Conservation (phyloP, 2,329 filamentous ascomycete genomes). For the Cytospora chrysosperma region DNA sequence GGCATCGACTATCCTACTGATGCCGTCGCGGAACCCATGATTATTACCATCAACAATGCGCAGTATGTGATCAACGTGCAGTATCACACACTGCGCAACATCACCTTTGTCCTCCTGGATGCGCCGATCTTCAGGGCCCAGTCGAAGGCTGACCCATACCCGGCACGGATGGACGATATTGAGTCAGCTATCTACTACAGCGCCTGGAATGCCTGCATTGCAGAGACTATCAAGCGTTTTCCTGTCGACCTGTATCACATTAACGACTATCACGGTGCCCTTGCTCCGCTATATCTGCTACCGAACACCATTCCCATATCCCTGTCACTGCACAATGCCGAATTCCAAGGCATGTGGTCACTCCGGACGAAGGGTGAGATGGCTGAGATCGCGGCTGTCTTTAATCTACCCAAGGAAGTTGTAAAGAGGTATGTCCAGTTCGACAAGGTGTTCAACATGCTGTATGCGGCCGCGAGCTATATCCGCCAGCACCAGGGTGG, state of each 20-base stretch:
- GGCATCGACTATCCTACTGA: slow-evolving; percentile 64
- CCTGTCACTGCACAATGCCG: slow-evolving; percentile 65
- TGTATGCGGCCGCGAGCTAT: slow-evolving; percentile 62
- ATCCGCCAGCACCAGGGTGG: slow-evolving; percentile 63
- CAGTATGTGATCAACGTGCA: slow-evolving; percentile 62
- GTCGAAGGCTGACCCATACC: slow-evolving; percentile 59
- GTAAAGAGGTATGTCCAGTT: slow-evolving; percentile 63
- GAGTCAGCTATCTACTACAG: slow-evolving; percentile 68
- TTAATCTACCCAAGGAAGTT: slow-evolving; percentile 57
- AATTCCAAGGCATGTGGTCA: slow-evolving; percentile 67
- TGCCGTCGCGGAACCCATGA: slow-evolving; percentile 58
- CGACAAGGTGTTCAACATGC: slow-evolving; percentile 63
- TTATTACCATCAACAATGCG: slow-evolving; percentile 59
- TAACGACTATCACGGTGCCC: slow-evolving; percentile 39
- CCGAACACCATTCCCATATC: slow-evolving; percentile 60
- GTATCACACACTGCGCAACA: slow-evolving; percentile 62
- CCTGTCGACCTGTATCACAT: slow-evolving; percentile 39
- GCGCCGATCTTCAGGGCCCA: slow-evolving; percentile 66
- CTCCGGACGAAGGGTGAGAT: slow-evolving; percentile 59
- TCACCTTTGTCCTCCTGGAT: slow-evolving; percentile 67
- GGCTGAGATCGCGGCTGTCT: slow-evolving; percentile 61
- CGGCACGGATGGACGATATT: slow-evolving; percentile 64
- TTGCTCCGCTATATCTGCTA: slow-evolving; percentile 62
- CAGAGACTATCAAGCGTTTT: slow-evolving; percentile 58
- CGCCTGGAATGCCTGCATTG: slow-evolving; percentile 68